Evolutionary conservation across 1,284 basidiomycete species (phyloP).

Genomic region (Naganishia sp.): DNA sequence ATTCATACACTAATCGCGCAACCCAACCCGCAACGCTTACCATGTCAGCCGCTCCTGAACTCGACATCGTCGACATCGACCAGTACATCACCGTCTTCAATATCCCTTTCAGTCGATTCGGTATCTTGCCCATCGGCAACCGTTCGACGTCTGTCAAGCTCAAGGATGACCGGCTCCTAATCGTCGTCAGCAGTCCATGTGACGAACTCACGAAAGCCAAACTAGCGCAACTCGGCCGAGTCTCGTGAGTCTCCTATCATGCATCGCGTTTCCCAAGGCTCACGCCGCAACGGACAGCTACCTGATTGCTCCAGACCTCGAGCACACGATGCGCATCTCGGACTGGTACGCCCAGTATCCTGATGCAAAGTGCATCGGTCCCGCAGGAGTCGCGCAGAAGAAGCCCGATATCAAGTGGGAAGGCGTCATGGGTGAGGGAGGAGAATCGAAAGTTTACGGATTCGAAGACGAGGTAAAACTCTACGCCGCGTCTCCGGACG

Average conservation of each 20-base stretch:
- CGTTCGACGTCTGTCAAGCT: slow-evolving; percentile 80
- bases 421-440: slow-evolving; percentile 50
- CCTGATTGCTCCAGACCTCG: slow-evolving; percentile 57
- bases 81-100: slow-evolving; percentile 52
- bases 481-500: neutral
- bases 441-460: slow-evolving; percentile 62
- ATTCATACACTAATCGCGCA: neutral
- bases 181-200: slow-evolving; percentile 81
- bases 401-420: slow-evolving; percentile 55
- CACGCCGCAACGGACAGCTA: slow-evolving; percentile 55
- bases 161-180: slow-evolving; percentile 72
- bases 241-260: slow-evolving; percentile 60
- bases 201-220: slow-evolving; percentile 67
- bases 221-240: slow-evolving; percentile 62
- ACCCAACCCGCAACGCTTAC: neutral
- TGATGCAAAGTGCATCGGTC: slow-evolving; percentile 63
- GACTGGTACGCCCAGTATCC: slow-evolving; percentile 65
- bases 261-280: neutral
- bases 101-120: slow-evolving; percentile 50
- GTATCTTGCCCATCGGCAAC: slow-evolving; percentile 72
- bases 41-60: slow-evolving; percentile 40
- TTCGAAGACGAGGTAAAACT: slow-evolving; percentile 67
- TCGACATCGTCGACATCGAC: slow-evolving; percentile 51
- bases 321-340: slow-evolving; percentile 56
- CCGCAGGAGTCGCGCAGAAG: slow-evolving; percentile 51